Base-by-base conservation (phyloP, 179 eudicot genomes). In the Pouteria campechiana region DNA sequence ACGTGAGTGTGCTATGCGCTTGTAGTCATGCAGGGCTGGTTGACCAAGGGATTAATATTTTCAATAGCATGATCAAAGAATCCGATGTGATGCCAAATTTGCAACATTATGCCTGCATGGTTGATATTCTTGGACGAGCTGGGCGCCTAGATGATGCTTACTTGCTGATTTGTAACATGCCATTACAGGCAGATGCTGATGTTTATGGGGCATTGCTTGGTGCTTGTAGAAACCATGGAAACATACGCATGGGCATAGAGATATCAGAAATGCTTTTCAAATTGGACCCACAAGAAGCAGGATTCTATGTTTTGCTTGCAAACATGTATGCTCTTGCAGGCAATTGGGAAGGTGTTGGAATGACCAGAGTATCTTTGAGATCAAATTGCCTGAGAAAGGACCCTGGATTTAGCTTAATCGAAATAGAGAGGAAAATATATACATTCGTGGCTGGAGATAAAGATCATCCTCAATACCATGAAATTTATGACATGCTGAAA, bases 21-120 rank as follows among this genome's bases (percentile, higher is more conserved):
- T 72, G 75, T 41, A 72, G 78, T 46, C 82, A 75, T 47, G 52
- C 72, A 32, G 73, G 82, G 27, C 39, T 68, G 64, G 44, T 68
- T 37, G 59, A 57, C 37, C 51, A 68, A 58, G 82, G 78, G 29
- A 40, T 55, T 32, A 36, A 42, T 27, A 42, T 60, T 17, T 68
- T 64, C 46, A 4, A 25, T 27, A 25, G 38, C 5, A 64, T 72
- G 73, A 32, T 36, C 17, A 29, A 30, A 17, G 41, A n/a, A n/a
- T n/a, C n/a, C n/a, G n/a, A n/a, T n/a, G n/a, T n/a, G n/a, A n/a
- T n/a, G n/a, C 93, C 88, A 18, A 59, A 58, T 48, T 43, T 79
- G 61, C 83, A 79, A 43, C 93, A 78, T 47, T 82, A 75, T 43
- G 78, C 87, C 51, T 78, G 87, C 58, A 70, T 75, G 81, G 79